Conservation (phyloP, 2,329 filamentous ascomycete genomes). For the Ophiocordyceps sinensis region DNA sequence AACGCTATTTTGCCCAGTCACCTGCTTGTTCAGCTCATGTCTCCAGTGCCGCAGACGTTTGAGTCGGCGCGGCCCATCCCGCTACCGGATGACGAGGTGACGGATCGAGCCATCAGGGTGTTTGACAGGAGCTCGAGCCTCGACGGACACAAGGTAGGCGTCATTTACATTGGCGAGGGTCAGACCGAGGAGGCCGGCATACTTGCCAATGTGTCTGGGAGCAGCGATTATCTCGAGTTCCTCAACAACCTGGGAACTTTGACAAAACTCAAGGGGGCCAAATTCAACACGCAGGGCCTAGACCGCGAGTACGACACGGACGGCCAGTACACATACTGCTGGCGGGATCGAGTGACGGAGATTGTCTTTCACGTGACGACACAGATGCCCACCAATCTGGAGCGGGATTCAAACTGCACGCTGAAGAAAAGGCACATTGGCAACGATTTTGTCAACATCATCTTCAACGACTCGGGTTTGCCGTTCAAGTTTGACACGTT, state of each 20-base stretch:
- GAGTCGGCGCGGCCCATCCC: constrained; percentile 57
- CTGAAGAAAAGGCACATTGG: constrained; percentile 92
- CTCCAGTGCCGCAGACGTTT: constrained; percentile 42
- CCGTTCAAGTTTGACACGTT: constrained; percentile 86
- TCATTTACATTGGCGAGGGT: constrained; percentile 82
- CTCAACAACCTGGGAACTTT: constrained; percentile 69
- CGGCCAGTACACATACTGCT: constrained; percentile 80
- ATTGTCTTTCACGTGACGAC: constrained; percentile 93
- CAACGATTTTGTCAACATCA: constrained; percentile 95
- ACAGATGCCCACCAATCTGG: constrained; percentile 85
- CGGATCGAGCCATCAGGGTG: constrained; percentile 57
- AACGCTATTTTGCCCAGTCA: constrained; percentile 59
- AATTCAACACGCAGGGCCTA: constrained; percentile 85
- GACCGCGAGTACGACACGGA: constrained; percentile 66
- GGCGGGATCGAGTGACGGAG: constrained; percentile 89
- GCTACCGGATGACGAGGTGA: constrained; percentile 55
- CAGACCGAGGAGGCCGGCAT: constrained; percentile 77
- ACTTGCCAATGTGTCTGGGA: constrained; percentile 73
- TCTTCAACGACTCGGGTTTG: constrained; percentile 92
- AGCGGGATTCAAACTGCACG: constrained; percentile 60
- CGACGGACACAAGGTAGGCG: constrained; percentile 88
- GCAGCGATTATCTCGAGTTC: constrained; percentile 77
- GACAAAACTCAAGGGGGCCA: constrained; percentile 65
- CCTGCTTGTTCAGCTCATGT: constrained; percentile 54
- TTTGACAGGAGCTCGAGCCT: constrained; percentile 85